Evolutionary conservation across 306 rosid species (phyloP).

Genomic region (Citrullus amarus): DNA sequence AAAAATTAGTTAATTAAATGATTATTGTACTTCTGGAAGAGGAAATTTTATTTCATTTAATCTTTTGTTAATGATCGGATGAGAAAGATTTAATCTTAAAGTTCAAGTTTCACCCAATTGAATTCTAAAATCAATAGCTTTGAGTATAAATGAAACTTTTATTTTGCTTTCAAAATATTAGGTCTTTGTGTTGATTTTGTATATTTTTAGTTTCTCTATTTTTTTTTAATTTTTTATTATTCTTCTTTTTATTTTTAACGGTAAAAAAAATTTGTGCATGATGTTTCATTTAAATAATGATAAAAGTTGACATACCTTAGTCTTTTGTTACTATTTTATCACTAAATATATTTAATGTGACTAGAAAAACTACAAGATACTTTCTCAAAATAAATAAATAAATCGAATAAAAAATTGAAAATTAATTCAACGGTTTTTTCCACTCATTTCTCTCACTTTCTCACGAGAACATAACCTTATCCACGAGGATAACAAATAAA

Average conservation of each 20-base stretch:
- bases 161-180: background rate
- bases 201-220: background rate
- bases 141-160: background rate
- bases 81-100: background rate
- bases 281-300: background rate
- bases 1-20: background rate
- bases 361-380: background rate
- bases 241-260: too few species aligned
- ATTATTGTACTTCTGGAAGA: background rate
- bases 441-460: too few species aligned
- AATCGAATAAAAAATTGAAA: background rate
- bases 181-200: background rate
- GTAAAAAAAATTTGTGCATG: background rate
- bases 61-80: background rate
- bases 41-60: background rate
- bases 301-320: background rate
- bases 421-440: too few species aligned
- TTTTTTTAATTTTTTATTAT: too few species aligned
- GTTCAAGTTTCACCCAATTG: background rate
- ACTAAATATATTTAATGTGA: background rate
- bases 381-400: too few species aligned
- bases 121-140: background rate
- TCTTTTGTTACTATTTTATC: background rate
- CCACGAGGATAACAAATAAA: too few species aligned
- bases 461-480: too few species aligned